Conservation (phyloP, 1,284 basidiomycete species). For the Earliella scabrosa region DNA sequence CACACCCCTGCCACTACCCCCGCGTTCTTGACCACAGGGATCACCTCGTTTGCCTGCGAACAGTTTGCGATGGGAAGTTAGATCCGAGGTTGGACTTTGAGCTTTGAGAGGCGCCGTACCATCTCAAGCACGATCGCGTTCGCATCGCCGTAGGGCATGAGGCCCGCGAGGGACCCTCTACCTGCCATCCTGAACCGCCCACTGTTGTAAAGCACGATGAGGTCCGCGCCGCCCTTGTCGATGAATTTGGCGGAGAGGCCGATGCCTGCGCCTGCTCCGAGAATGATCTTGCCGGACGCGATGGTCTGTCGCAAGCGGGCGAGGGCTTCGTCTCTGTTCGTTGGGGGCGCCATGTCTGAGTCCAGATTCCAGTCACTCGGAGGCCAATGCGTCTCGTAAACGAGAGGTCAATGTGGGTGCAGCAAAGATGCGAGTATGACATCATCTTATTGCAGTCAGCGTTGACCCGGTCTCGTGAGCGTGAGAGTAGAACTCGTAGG, state of each 20-base stretch:
- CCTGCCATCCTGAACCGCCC: constrained; percentile 31
- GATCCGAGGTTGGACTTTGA: too few relatives aligned
- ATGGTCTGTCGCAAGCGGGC: constrained; percentile 24
- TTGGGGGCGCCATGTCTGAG: constrained; percentile 24
- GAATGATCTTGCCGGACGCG: constrained; percentile 21
- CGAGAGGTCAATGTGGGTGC: too few relatives aligned
- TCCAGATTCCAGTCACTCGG: too few relatives aligned
- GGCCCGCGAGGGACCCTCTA: constrained; percentile 26
- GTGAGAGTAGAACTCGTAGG: too few relatives aligned
- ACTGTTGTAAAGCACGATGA: constrained; percentile 31
- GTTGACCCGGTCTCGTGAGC: too few relatives aligned
- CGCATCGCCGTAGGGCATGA: constrained; percentile 32
- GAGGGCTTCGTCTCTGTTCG: constrained; percentile 25
- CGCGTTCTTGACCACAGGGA: constrained; percentile 23
- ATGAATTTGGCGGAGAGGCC: constrained; percentile 31
- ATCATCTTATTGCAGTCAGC: too few relatives aligned
- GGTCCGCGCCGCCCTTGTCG: constrained; percentile 30
- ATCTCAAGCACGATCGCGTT: constrained; percentile 29
- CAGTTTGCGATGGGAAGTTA: neutral
- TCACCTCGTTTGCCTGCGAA: constrained; percentile 26
- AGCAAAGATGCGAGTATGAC: too few relatives aligned
- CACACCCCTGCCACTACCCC: constrained; percentile 29
- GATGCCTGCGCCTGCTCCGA: constrained; percentile 30
- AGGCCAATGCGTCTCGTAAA: too few relatives aligned
- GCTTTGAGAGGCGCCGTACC: constrained; percentile 10